Conservation (phyloP, 108 stramenopile genomes). For the Seminavis robusta region DNA sequence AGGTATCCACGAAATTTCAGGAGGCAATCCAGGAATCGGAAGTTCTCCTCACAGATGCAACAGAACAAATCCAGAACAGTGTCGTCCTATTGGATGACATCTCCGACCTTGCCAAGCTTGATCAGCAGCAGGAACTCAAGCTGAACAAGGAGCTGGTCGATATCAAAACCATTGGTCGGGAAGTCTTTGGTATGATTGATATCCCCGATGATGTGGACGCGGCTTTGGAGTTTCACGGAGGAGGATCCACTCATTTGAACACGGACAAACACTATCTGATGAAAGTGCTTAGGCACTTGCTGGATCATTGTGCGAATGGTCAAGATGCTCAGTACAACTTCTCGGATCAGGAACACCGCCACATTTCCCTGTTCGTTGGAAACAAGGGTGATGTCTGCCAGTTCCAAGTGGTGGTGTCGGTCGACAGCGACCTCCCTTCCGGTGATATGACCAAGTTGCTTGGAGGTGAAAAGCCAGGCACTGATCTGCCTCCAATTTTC, state of each 20-base stretch:
- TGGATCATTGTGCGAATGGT: not conserved
- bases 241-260: not conserved
- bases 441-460: no score
- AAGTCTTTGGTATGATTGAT: conserved; percentile 1
- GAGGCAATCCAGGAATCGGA: not conserved
- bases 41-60: not conserved
- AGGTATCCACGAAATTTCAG: not conserved
- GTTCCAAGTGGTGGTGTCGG: not conserved
- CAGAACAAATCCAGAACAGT: not conserved
- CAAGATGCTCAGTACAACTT: no score
- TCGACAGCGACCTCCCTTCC: no score
- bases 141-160: not conserved
- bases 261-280: not conserved
- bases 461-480: not conserved
- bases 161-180: not conserved
- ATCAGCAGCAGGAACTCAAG: not conserved
- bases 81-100: conserved; percentile 1
- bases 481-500: conserved; percentile 5
- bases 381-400: not conserved
- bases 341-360: conserved; percentile 17
- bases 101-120: not conserved
- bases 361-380: not conserved
- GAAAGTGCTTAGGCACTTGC: not conserved
- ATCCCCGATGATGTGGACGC: not conserved
- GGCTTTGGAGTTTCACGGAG: not conserved